Evolutionary conservation across 805 yeast genomes (phyloP).

Genomic region (Danielozyma ontarioensis): DNA sequence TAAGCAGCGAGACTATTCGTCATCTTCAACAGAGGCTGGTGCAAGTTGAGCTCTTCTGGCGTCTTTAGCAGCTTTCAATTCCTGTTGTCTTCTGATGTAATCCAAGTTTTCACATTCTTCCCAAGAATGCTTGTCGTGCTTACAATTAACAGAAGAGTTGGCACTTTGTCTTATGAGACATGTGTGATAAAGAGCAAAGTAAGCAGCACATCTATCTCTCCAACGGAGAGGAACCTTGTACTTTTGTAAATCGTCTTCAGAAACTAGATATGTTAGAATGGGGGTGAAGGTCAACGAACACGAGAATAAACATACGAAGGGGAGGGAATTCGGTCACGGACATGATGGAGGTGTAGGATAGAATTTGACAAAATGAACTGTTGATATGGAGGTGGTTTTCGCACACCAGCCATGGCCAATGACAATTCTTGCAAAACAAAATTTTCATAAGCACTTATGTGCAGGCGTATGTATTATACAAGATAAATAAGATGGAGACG

Average conservation of each 20-base stretch:
- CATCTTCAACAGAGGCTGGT: not conserved
- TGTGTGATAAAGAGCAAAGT: conserved; percentile 39
- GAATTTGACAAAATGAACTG: conserved; percentile 2
- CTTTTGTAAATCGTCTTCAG: conserved; percentile 80
- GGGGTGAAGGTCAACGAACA: not conserved
- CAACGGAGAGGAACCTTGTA: conserved; percentile 72
- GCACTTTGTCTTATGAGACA: conserved; percentile 42
- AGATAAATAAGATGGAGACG: not conserved
- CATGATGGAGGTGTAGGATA: conserved; percentile 13
- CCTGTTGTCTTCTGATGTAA: conserved; percentile 73
- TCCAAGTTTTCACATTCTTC: conserved; percentile 83
- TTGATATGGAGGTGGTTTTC: not conserved
- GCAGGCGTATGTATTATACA: conserved; percentile 2
- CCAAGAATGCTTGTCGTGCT: conserved; percentile 74
- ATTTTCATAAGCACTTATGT: conserved; percentile 1
- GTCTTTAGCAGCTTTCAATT: conserved; percentile 54
- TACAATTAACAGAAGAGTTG: conserved; percentile 49
- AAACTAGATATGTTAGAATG: conserved; percentile 41
- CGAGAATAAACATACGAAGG: conserved; percentile 28
- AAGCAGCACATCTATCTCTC: conserved; percentile 78
- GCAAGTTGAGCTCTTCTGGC: conserved; percentile 18
- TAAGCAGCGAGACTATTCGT: not conserved
- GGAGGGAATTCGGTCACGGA: conserved; percentile 39
- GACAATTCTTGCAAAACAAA: conserved; percentile 7
- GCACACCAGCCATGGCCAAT: conserved; percentile 8